Conservation (phyloP, 805 yeast genomes). For the Priceomyces melissophilus region DNA sequence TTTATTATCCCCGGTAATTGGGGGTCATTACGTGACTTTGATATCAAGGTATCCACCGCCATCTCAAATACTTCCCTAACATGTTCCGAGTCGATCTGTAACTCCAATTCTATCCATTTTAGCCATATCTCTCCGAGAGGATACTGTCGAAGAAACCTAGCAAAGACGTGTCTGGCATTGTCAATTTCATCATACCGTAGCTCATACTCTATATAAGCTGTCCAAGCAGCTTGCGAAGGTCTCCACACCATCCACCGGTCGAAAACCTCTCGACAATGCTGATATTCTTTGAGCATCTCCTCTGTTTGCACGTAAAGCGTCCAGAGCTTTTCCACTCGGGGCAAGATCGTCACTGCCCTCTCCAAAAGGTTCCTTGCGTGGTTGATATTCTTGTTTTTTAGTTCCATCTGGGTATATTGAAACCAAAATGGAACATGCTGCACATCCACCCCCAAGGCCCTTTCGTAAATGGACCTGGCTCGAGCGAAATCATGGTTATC, state of each 20-base stretch:
- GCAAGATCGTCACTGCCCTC: conserved; percentile 69
- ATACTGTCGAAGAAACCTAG: conserved; percentile 43
- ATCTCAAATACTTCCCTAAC: conserved; percentile 64
- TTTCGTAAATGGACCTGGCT: conserved; percentile 83
- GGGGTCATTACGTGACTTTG: conserved; percentile 16
- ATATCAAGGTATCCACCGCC: conserved; percentile 54
- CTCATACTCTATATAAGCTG: conserved; percentile 70
- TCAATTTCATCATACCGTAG: conserved; percentile 55
- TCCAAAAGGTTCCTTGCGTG: conserved; percentile 87
- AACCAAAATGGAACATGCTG: conserved; percentile 83
- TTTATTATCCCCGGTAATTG: conserved; percentile 35
- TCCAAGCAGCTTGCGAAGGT: conserved; percentile 69
- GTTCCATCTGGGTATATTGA: conserved; percentile 74
- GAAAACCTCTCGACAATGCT: conserved; percentile 62
- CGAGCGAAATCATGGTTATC: conserved; percentile 69
- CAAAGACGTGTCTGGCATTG: conserved; percentile 57
- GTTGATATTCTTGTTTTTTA: conserved; percentile 67
- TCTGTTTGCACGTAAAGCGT: conserved; percentile 77
- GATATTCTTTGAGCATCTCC: conserved; percentile 65
- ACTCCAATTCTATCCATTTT: conserved; percentile 73
- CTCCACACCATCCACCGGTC: conserved; percentile 80
- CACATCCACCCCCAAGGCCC: conserved; percentile 76
- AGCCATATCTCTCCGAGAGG: conserved; percentile 57
- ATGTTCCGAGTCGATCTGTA: conserved; percentile 31
- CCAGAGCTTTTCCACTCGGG: conserved; percentile 85